Evolutionary conservation across 257 asterid species (phyloP).

Genomic region (Parsonsia alboflavescens): DNA sequence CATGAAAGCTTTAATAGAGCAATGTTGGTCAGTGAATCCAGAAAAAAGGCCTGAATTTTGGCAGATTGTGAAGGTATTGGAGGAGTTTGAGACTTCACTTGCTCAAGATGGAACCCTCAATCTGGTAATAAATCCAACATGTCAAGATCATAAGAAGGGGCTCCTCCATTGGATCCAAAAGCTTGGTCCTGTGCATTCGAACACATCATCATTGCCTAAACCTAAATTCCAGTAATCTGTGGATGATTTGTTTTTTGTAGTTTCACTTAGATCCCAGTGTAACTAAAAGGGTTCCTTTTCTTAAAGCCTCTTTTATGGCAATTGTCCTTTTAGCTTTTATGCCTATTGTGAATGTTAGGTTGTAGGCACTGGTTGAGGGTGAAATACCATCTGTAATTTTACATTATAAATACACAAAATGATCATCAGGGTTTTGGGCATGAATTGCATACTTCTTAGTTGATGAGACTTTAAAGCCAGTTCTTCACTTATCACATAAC

Average conservation of each 20-base stretch:
- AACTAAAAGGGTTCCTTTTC: constrained; percentile 17
- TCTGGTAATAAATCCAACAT: constrained; percentile 23
- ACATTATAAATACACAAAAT: constrained; percentile 17
- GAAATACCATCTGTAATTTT: constrained; percentile 14
- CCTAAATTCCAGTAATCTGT: constrained; percentile 27
- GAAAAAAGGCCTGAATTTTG: constrained; percentile 90
- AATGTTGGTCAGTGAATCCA: constrained; percentile 79
- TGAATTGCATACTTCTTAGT: background rate
- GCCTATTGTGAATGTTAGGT: constrained; percentile 22
- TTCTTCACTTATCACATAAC: background rate
- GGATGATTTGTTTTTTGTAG: constrained; percentile 16
- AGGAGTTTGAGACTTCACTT: constrained; percentile 55
- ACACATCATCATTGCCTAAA: constrained; percentile 27
- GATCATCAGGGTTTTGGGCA: constrained; percentile 15
- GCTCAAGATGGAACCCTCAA: constrained; percentile 57
- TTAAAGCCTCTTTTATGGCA: constrained; percentile 17
- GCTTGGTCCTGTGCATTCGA: constrained; percentile 35
- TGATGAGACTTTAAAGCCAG: background rate
- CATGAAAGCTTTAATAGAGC: constrained; percentile 73
- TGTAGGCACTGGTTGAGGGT: constrained; percentile 18
- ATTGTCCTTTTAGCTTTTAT: constrained; percentile 7
- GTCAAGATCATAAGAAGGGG: constrained; percentile 37
- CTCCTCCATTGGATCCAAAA: constrained; percentile 45
- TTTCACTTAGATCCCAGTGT: constrained; percentile 17
- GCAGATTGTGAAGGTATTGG: constrained; percentile 83